Percentiles rank a stretch among this genome's conserved stretches.
Conservation (phyloP, 306 rosid genomes). For the Pachyrhizus erosus region DNA sequence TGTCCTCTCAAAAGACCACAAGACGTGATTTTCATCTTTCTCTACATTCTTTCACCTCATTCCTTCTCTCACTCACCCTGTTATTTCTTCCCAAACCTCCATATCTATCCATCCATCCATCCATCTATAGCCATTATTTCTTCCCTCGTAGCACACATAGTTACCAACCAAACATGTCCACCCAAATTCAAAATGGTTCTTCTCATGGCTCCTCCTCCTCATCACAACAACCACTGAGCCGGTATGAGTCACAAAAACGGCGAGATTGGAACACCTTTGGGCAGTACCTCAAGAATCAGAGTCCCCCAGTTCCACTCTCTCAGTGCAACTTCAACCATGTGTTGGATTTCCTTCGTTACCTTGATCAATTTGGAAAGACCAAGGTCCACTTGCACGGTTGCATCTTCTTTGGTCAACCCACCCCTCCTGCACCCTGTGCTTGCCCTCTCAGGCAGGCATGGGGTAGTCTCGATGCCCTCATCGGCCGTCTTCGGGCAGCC, state of each 20-base stretch:
- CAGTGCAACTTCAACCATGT: slow-evolving; percentile 86
- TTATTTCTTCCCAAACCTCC: slow-evolving; percentile 10
- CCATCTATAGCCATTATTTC: not conserved
- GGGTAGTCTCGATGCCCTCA: slow-evolving; percentile 95
- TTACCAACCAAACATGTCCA: slow-evolving; percentile 57
- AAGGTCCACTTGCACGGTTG: slow-evolving; percentile 85
- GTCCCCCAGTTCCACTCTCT: slow-evolving; percentile 68
- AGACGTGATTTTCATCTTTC: slow-evolving; percentile 81
- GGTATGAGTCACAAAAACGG: slow-evolving; percentile 85
- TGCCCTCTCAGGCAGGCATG: slow-evolving; percentile 93
- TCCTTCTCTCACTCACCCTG: slow-evolving; percentile 18
- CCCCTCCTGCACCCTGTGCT: slow-evolving; percentile 89
- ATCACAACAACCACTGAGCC: slow-evolving; percentile 57
- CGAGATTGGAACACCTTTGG: slow-evolving; percentile 95
- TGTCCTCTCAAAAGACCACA: slow-evolving; percentile 78
- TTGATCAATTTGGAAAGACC: slow-evolving; percentile 96
- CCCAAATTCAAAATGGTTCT: slow-evolving; percentile 47
- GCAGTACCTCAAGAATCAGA: slow-evolving; percentile 72
- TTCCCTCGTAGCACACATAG: not conserved
- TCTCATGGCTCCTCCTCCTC: slow-evolving; percentile 52
- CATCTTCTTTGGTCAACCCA: slow-evolving; percentile 86
- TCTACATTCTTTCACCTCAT: slow-evolving; percentile 50
- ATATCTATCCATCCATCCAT: not conserved
- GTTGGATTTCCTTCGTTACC: slow-evolving; percentile 81
- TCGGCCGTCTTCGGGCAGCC: slow-evolving; percentile 92